These are phyloP conservation scores for Luzula sylvatica DNA, from an alignment of 176 grass and related monocot genomes.

Conservation along the genomic window DNA sequence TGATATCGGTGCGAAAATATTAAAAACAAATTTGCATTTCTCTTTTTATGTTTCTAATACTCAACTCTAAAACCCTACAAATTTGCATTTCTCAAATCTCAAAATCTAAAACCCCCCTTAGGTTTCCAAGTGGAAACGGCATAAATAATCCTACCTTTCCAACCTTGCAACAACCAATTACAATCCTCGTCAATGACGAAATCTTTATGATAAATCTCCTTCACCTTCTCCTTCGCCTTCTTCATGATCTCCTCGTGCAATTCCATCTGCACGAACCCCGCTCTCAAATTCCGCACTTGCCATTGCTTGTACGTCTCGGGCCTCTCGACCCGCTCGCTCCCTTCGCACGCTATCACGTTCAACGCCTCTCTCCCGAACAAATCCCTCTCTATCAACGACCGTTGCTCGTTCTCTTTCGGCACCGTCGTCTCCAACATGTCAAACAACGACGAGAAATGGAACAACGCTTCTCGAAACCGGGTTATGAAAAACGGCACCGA, in stretches of 20 bases:
- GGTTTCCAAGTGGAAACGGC: conserved; percentile 88
- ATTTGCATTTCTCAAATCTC: conserved; percentile 6
- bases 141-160: conserved; percentile 98
- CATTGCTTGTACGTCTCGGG: conserved; percentile 96
- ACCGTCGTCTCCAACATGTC: conserved; percentile 91
- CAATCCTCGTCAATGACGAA: conserved; percentile 93
- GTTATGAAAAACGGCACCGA: conserved; percentile 93
- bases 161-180: conserved; percentile 86
- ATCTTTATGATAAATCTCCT: conserved; percentile 87
- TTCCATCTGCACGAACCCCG: conserved; percentile 67
- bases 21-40: too few species aligned
- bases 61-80: too few species aligned
- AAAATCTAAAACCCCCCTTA: conserved; percentile 19
- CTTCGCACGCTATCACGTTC: conserved; percentile 93
- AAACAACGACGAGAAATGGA: conserved; percentile 86
- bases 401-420: conserved; percentile 66
- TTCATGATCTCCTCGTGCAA: conserved; percentile 59
- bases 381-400: conserved; percentile 70
- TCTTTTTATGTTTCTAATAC: too few species aligned
- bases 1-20: too few species aligned
- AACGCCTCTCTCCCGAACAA: conserved; percentile 85
- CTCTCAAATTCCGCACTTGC: conserved; percentile 93
- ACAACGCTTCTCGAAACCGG: conserved; percentile 81
- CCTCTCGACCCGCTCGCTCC: conserved; percentile 83
- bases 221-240: conserved; percentile 87